A percentile compares a stretch with the other conserved stretches of the same genome.
phyloP scores from a whole-genome alignment of 2,329 filamentous ascomycete genomes.

The Aspergillus tamarii region DNA sequence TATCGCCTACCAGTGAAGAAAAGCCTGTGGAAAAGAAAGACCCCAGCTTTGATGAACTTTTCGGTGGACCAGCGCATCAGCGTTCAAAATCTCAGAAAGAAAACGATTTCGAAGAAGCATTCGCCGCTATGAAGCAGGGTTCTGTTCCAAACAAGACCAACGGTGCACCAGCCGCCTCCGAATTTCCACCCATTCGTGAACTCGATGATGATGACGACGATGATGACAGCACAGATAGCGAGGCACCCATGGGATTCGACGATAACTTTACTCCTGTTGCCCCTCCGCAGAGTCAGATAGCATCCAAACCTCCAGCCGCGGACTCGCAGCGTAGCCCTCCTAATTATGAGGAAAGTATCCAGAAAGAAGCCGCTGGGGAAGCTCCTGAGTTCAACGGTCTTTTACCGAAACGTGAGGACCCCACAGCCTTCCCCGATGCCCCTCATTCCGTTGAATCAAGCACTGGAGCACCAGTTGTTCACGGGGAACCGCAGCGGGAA shows the following conservation, averaged over 20 bases:
- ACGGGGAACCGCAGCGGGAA: slow-evolving; percentile 36
- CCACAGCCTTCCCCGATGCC: slow-evolving; percentile 42
- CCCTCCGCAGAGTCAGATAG: slow-evolving; percentile 36
- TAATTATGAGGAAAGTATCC: slow-evolving; percentile 36
- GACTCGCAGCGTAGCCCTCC: slow-evolving; percentile 62
- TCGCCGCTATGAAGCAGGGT: slow-evolving; percentile 51
- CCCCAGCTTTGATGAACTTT: slow-evolving; percentile 50
- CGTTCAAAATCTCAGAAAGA: slow-evolving; percentile 50
- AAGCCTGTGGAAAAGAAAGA: slow-evolving; percentile 36
- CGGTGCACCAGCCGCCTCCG: slow-evolving; percentile 51
- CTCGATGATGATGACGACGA: slow-evolving; percentile 81
- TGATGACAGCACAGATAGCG: slow-evolving; percentile 69
- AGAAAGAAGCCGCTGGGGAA: slow-evolving; percentile 31
- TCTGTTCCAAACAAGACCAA: slow-evolving; percentile 48
- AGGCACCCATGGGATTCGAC: slow-evolving; percentile 71
- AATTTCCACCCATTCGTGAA: slow-evolving; percentile 94
- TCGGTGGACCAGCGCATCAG: slow-evolving; percentile 47
- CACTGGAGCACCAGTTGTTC: slow-evolving; percentile 42
- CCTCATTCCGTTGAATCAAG: slow-evolving; percentile 43
- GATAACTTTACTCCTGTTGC: slow-evolving; percentile 81
- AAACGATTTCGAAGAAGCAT: slow-evolving; percentile 52
- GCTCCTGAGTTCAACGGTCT: slow-evolving; percentile 45
- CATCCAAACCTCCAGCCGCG: slow-evolving; percentile 50
- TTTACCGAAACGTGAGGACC: slow-evolving; percentile 43
- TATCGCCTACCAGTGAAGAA: slow-evolving; percentile 44